A percentile compares a stretch with the other conserved stretches of the same genome.
Conservation (phyloP, 2,329 filamentous ascomycete genomes). For the Fusarium bactridioides region DNA sequence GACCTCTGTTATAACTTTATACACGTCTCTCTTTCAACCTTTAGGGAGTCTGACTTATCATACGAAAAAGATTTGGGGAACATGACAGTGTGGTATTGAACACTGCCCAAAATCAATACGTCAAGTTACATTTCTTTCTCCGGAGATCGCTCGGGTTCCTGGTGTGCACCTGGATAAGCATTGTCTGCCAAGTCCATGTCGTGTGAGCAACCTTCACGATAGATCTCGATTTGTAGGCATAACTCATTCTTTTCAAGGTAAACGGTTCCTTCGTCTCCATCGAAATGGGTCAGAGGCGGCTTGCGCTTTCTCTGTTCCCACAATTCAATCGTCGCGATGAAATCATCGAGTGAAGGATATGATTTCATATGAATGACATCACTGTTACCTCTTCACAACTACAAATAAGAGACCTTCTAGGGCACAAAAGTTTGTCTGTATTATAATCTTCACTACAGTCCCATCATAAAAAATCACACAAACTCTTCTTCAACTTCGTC, state of each 20-base stretch:
- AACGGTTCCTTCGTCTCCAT: background rate
- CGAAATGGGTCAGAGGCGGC: background rate
- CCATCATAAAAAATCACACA: background rate
- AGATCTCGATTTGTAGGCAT: slow-evolving; percentile 18
- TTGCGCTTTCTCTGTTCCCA: slow-evolving; percentile 18
- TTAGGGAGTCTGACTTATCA: rapidly evolving
- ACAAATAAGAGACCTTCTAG: slow-evolving; percentile 14
- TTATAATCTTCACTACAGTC: background rate
- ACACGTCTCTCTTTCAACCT: too few relatives aligned
- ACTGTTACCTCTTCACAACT: slow-evolving; percentile 2
- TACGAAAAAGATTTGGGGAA: background rate
- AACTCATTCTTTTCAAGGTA: background rate
- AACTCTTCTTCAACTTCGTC: background rate
- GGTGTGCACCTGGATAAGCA: background rate
- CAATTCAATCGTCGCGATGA: slow-evolving; percentile 33
- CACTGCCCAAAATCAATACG: background rate
- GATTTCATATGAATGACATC: slow-evolving; percentile 41
- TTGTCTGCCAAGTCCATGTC: slow-evolving; percentile 3
- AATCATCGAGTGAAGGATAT: slow-evolving; percentile 35
- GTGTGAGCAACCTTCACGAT: background rate
- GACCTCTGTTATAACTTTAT: background rate
- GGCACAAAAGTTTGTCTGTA: background rate
- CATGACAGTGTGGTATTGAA: background rate
- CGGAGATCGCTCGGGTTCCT: background rate
- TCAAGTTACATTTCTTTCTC: background rate